These are phyloP conservation scores for Argentina anserina DNA, from an alignment of 306 rosid species.

Conservation along the genomic window DNA sequence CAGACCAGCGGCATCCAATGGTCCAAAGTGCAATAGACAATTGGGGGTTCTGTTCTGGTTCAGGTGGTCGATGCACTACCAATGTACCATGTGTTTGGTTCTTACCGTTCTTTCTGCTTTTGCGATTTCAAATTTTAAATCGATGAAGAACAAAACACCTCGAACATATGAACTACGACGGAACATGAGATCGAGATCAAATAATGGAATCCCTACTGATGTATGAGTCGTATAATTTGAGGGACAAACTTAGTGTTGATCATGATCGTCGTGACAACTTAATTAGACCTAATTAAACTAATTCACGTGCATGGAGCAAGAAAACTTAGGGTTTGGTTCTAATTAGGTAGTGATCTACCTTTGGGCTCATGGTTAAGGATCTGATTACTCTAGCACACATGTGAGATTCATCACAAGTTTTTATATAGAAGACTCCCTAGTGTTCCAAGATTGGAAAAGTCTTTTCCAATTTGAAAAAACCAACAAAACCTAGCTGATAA, in stretches of 20 bases:
- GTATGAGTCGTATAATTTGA: neutral
- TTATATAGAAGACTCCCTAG: neutral
- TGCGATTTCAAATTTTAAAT: neutral
- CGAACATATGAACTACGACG: neutral
- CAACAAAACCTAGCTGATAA: neutral
- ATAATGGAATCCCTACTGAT: neutral
- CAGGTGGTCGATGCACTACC: neutral
- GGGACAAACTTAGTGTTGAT: neutral
- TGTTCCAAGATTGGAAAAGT: neutral
- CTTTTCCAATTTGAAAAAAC: neutral
- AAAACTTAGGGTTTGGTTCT: neutral
- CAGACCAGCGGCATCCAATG: constrained; percentile 3
- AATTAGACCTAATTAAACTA: neutral
- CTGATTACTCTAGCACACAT: neutral
- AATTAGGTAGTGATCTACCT: neutral
- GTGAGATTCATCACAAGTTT: neutral
- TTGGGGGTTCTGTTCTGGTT: neutral
- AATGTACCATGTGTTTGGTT: neutral
- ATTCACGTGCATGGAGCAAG: neutral
- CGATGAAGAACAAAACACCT: neutral
- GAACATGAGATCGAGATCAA: neutral
- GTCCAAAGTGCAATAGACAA: neutral
- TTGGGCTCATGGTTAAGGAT: neutral
- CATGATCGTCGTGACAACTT: neutral
- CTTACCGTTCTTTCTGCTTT: neutral